Base-by-base conservation (phyloP, 768 basidiomycete genomes). In the Kondoa subrosea region DNA sequence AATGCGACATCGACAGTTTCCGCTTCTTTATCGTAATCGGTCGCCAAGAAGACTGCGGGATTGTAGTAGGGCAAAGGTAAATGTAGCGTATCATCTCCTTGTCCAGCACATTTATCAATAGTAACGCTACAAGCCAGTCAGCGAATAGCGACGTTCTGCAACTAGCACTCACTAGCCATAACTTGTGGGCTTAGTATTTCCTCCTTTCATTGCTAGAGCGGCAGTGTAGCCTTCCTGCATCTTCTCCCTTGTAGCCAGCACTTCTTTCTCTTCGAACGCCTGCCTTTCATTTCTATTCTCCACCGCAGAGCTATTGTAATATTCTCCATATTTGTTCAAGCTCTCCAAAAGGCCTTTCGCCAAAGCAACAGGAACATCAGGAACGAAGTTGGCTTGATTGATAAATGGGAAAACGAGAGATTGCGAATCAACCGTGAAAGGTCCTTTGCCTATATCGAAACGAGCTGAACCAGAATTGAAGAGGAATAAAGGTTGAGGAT, bases 51-150 rank as follows among this genome's bases (percentile, higher is more conserved):
- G 0, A 85, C 86, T 1, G 78, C 69, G n/a, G 73, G 70, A 2
- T 75, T 65, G 76, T 81, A 82, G 76, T 81, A 82, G 2, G 85
- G 81, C 64, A 87, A 74, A 1, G 87, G 83, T 1, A 77, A 72
- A 75, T 91, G 89, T 0, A 77, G 76, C 1, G 81, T 83, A 72
- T 90, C 89, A 74, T 90, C 88, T 1, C 88, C 89, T 8, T 83
- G 77, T 1, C 85, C 86, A 1, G 87, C 85, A 74, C 88, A 89
- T 1, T 66, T 62, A 25, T 73, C 73, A 50, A 62, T 31, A 33
- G 61, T 63, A 16, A 17, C 29, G 34, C 61, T 63, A 32, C n/a
- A 33, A 3, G 29, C 30, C 26, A 32, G 82, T 78, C 86, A 84
- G 66, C 0, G 56, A 68, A n/a, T 21, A 17, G 33, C 58, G 65